These are phyloP conservation scores for Sugiyamaella paludigena DNA, from an alignment of 1,139 yeast species.

Conservation along the genomic window DNA sequence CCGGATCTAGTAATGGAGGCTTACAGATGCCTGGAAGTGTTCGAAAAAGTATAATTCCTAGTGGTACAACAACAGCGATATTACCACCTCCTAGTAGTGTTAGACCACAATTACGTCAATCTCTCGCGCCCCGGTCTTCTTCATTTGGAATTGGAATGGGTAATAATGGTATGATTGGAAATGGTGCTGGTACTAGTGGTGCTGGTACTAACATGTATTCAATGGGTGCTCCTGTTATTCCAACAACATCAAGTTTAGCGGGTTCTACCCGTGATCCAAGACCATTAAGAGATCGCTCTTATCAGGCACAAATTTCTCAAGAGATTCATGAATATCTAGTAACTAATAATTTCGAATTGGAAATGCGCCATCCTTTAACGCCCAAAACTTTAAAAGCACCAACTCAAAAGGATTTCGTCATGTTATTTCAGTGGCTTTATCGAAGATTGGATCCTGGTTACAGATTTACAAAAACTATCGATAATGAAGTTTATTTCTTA, in stretches of 20 bases:
- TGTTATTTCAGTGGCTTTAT: constrained; percentile 78
- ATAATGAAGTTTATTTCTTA: constrained; percentile 69
- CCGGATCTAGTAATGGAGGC: not conserved
- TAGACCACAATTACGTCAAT: constrained; percentile 11
- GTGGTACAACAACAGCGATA: constrained; percentile 2
- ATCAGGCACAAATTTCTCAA: constrained; percentile 58
- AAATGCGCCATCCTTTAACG: constrained; percentile 68
- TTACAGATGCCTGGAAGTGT: constrained; percentile 14
- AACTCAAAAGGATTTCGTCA: constrained; percentile 81
- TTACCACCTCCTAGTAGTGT: constrained; percentile 4
- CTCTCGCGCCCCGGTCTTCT: constrained; percentile 15
- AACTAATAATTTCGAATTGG: constrained; percentile 64
- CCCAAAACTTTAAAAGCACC: constrained; percentile 69
- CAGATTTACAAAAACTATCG: constrained; percentile 64
- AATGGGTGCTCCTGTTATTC: constrained; percentile 9
- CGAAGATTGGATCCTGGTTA: constrained; percentile 76
- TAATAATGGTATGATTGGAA: not conserved
- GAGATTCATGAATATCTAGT: constrained; percentile 55
- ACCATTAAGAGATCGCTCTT: constrained; percentile 71
- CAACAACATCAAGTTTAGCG: constrained; percentile 6
- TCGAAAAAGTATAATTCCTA: constrained; percentile 12
- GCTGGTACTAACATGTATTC: not conserved
- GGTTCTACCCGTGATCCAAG: constrained; percentile 54
- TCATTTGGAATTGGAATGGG: constrained; percentile 26
- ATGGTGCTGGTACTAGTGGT: not conserved